Evolutionary conservation across 306 rosid genomes (phyloP).

Genomic region (Oxytropis ochrocephala): DNA sequence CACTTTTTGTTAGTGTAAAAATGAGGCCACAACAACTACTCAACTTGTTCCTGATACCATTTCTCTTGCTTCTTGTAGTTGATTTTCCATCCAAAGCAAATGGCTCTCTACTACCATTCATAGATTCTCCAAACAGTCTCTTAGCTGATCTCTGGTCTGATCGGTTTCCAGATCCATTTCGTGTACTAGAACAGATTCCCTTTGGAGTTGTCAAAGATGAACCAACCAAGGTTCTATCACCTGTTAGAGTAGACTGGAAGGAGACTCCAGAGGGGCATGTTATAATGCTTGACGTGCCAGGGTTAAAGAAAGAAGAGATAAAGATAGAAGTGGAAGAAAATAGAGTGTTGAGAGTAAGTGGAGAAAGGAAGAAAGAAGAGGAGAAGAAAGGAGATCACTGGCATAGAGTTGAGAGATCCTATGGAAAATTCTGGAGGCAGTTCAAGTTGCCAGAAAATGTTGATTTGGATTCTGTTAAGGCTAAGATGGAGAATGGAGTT

Average conservation of each 20-base stretch:
- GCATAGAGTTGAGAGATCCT: conserved; percentile 56
- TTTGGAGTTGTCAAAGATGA: conserved; percentile 38
- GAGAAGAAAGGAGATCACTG: conserved; percentile 53
- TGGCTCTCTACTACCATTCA: conserved; percentile 45
- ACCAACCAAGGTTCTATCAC: conserved; percentile 19
- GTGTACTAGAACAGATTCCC: conserved; percentile 54
- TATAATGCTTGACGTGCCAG: conserved; percentile 64
- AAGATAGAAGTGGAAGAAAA: conserved; percentile 59
- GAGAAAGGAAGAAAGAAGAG: conserved; percentile 56
- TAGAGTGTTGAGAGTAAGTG: conserved; percentile 54
- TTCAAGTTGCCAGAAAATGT: conserved; percentile 55
- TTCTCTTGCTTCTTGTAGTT: conserved; percentile 15
- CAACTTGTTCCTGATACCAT: neutral
- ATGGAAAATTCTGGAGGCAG: conserved; percentile 66
- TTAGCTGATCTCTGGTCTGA: conserved; percentile 33
- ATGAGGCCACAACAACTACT: conserved; percentile 29
- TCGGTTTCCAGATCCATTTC: conserved; percentile 51
- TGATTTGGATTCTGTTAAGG: conserved; percentile 51
- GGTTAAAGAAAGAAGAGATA: conserved; percentile 46
- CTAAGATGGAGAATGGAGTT: conserved; percentile 58
- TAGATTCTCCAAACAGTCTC: conserved; percentile 36
- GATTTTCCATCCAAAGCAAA: conserved; percentile 24
- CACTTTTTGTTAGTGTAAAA: neutral
- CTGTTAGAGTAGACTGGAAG: conserved; percentile 61
- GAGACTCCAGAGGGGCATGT: conserved; percentile 56